Conservation (phyloP, 192 early-diverging fungal genomes). For the Diversispora epigaea region DNA sequence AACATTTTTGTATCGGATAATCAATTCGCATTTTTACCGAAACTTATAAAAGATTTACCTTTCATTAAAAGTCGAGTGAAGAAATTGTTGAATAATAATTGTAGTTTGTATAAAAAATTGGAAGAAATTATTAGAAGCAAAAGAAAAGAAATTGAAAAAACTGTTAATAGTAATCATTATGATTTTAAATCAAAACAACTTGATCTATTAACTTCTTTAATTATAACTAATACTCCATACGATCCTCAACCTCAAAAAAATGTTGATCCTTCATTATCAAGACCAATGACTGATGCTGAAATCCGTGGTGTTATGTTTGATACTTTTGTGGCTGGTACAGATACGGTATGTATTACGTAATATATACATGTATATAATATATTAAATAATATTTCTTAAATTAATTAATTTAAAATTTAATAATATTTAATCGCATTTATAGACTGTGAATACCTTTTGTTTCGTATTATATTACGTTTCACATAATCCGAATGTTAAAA, state of each 20-base stretch:
- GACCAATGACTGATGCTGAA: conserved; percentile 12
- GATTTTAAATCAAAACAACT: background rate
- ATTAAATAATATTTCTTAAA: background rate
- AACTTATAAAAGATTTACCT: conserved; percentile 12
- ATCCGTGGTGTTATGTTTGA: conserved; percentile 4
- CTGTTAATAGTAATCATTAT: background rate
- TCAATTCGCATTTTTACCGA: conserved; percentile 1
- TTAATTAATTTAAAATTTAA: background rate
- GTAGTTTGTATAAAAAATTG: background rate
- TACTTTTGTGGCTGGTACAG: background rate
- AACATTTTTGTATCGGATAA: conserved; percentile 8
- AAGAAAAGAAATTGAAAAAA: conserved; percentile 25
- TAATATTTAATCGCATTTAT: background rate
- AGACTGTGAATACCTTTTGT: background rate
- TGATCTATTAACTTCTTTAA: conserved; percentile 21
- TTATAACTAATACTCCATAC: conserved; percentile 17
- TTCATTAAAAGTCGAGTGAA: conserved; percentile 1
- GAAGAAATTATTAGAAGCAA: conserved; percentile 3
- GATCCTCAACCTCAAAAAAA: background rate
- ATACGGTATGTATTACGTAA: background rate
- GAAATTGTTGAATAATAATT: background rate
- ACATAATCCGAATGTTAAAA: no score
- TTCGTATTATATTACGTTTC: conserved; percentile 9
- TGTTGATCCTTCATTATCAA: background rate
- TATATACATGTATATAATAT: background rate